A percentile compares a stretch with the other conserved stretches of the same genome.
Evolutionary conservation across 257 asterid species (phyloP).

Genomic region (Lavandula angustifolia): DNA sequence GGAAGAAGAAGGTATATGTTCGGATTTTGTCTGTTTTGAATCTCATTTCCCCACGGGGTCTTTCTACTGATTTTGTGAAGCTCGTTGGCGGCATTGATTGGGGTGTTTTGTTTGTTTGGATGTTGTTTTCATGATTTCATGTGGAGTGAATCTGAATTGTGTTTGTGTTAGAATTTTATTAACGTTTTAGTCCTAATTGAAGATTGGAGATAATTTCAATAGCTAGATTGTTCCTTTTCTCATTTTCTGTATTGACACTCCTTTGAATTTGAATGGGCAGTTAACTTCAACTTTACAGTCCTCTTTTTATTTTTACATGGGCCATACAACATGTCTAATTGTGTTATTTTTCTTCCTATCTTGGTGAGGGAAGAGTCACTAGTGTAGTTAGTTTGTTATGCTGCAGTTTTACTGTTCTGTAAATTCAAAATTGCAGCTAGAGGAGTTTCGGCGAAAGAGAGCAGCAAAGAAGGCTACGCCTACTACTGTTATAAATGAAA

Average conservation of each 20-base stretch:
- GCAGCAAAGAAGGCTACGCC: conserved; percentile 70
- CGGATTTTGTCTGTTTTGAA: too few relatives aligned
- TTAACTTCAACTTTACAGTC: conserved; percentile 19
- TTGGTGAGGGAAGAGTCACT: conserved; percentile 8
- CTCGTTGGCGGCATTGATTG: neutral
- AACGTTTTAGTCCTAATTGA: conserved; percentile 14
- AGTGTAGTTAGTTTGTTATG: conserved; percentile 17
- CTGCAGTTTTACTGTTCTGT: conserved; percentile 15
- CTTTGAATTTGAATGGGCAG: conserved; percentile 17
- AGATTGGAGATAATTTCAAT: conserved; percentile 12
- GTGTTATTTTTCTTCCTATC: conserved; percentile 7
- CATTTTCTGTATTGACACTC: conserved; percentile 12
- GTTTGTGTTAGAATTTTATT: neutral
- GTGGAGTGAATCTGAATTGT: neutral
- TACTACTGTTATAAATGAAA: conserved; percentile 41
- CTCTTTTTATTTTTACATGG: neutral
- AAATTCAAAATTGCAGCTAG: conserved; percentile 54
- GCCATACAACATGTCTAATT: conserved; percentile 2
- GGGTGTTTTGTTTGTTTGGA: too few relatives aligned
- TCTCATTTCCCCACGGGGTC: too few relatives aligned
- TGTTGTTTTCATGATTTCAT: neutral
- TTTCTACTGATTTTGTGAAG: neutral
- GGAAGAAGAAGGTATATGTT: too few relatives aligned
- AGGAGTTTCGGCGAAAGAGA: conserved; percentile 88
- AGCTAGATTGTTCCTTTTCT: conserved; percentile 17